Evolutionary conservation across 2,329 filamentous ascomycete species (phyloP), one percentile per base, ranked within the genome.

Genomic region (Whalleya microplaca): DNA sequence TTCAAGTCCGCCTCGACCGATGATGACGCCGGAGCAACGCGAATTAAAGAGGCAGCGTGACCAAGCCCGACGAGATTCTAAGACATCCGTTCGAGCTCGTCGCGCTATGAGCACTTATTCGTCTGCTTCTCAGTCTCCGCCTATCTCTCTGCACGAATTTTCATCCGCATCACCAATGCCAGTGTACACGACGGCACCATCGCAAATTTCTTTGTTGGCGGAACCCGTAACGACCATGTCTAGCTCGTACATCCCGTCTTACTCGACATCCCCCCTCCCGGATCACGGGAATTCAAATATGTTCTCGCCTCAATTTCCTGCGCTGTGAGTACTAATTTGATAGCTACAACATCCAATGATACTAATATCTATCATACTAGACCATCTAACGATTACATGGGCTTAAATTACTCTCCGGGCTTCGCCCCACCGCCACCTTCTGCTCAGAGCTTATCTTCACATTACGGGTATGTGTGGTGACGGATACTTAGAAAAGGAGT

Each of bases 21-120:
- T 74, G 40, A 76, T 86, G 66, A 84, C 83, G 5, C 75, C 82
- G 6, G 84, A 87, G 67, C 84, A 87, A 69, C 80, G 84, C 60
- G 84, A 86, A 66, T 69, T 87, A 42, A 87, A 84, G 73, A 78
- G 84, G 56, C 84, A 87, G 65, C 78, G 80, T 58, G 84, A 87
- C 62, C 82, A 81, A 63, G 81, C 77, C 44, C 80, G 85, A 55
- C 77, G 84, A 63, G 82, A 84, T 62, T 80, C 81, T 6, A 87
- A 87, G 68, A 70, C 81, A 16, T 75, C 78, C 2, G 70, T 73
- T 8, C 79, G 84, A 56, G 75, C 80, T 47, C 78, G 80, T 60
- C 79, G 84, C 51, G 76, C 78, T 29, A 79, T 77, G 68, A 83
- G 80, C 72, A 74, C 62, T 58, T 73, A 74, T 55, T 67, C 65